Evolutionary conservation across 441 rosid species (phyloP).

Genomic region (Euphorbia corollata): DNA sequence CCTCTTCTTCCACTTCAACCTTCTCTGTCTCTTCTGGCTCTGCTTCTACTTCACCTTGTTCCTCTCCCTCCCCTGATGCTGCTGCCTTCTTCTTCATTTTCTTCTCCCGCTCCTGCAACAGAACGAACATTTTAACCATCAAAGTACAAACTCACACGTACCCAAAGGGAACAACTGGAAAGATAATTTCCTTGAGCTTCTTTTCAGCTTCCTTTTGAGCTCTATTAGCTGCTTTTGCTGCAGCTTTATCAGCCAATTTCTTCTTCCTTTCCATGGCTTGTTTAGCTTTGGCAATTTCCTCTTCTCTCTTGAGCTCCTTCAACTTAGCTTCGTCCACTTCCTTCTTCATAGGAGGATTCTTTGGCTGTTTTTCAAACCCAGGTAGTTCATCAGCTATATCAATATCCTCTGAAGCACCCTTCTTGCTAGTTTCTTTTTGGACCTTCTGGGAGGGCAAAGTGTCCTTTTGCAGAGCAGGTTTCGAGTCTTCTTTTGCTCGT

Average conservation of each 20-base stretch:
- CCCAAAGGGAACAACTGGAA: too few species aligned
- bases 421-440: constrained; percentile 33
- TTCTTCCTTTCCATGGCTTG: constrained; percentile 91
- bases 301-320: constrained; percentile 78
- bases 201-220: constrained; percentile 88
- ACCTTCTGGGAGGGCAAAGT: constrained; percentile 29
- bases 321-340: constrained; percentile 50
- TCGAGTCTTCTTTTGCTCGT: constrained; percentile 45
- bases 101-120: constrained; percentile 87
- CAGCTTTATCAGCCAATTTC: constrained; percentile 81
- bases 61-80: constrained; percentile 32
- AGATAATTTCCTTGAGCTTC: constrained; percentile 63
- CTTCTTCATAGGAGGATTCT: constrained; percentile 28
- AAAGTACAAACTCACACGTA: too few species aligned
- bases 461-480: constrained; percentile 33
- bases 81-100: constrained; percentile 68
- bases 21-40: constrained; percentile 44
- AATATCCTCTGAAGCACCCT: constrained; percentile 26
- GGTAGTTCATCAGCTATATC: constrained; percentile 29
- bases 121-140: too few species aligned
- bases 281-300: constrained; percentile 69
- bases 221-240: constrained; percentile 71
- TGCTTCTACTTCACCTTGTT: constrained; percentile 28
- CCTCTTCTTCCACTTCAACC: constrained; percentile 35
- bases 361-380: constrained; percentile 32